A percentile compares a stretch with the other conserved stretches of the same genome.
Conservation (phyloP, 768 basidiomycete species). For the Psilocybe subaeruginosa region DNA sequence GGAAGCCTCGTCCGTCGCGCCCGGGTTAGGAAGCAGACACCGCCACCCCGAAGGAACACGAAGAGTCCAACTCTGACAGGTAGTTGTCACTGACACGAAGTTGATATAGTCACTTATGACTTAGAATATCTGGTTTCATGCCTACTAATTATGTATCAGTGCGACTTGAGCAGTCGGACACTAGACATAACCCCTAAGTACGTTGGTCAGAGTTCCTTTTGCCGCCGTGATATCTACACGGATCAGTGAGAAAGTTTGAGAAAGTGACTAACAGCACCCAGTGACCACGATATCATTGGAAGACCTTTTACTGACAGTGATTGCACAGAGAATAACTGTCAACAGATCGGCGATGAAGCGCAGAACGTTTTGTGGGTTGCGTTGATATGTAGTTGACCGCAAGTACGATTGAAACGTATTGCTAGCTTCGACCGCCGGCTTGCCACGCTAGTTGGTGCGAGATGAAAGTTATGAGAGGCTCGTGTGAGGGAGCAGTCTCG, state of each 20-base stretch:
- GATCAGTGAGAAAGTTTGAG: not conserved
- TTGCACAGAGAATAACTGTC: not conserved
- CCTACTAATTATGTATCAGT: not conserved
- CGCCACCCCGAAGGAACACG: not conserved
- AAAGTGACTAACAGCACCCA: not conserved
- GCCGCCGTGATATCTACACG: not conserved
- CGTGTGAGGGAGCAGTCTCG: conserved; percentile 1
- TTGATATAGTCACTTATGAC: not conserved
- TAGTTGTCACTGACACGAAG: not conserved
- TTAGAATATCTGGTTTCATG: not conserved
- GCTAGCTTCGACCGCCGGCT: conserved; percentile 10
- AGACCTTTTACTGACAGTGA: not conserved
- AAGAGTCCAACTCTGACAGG: not conserved
- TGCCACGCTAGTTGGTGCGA: conserved; percentile 2
- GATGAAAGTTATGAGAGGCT: not conserved
- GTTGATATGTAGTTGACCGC: no score
- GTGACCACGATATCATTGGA: not conserved
- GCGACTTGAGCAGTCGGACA: not conserved
- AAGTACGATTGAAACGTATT: not conserved
- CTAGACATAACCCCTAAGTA: not conserved
- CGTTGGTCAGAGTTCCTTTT: not conserved
- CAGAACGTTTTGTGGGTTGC: not conserved
- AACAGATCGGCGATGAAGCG: not conserved
- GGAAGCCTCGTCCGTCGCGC: not conserved
- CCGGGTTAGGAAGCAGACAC: not conserved